Evolutionary conservation across 306 rosid species (phyloP).

Genomic region (Alnus glutinosa): DNA sequence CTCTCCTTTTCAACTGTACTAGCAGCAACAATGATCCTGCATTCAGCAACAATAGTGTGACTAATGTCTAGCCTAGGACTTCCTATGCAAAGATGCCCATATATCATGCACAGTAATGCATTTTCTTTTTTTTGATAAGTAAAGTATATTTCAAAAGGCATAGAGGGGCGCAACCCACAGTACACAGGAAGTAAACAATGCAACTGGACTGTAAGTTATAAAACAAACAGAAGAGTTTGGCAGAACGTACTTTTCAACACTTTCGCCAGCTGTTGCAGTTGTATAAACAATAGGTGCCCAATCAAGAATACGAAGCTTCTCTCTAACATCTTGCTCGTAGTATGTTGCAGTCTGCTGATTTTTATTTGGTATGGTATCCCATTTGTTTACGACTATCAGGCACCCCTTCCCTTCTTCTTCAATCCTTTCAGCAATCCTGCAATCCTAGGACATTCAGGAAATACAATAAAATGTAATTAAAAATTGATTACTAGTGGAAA

Average conservation of each 20-base stretch:
- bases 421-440: constrained; percentile 91
- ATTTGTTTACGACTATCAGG: constrained; percentile 90
- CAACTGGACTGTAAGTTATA: constrained; percentile 19
- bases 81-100: not conserved
- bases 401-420: constrained; percentile 94
- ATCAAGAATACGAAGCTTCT: constrained; percentile 75
- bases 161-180: no score
- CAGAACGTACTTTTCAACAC: constrained; percentile 79
- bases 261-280: constrained; percentile 83
- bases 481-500: not conserved
- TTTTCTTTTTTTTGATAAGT: not conserved
- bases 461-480: constrained; percentile 2
- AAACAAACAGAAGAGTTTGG: not conserved
- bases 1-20: constrained; percentile 88
- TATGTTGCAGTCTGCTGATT: constrained; percentile 84
- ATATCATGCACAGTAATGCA: not conserved
- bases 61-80: not conserved
- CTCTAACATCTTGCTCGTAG: constrained; percentile 92
- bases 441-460: constrained; percentile 61
- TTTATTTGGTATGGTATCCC: constrained; percentile 96
- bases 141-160: no score
- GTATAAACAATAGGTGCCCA: constrained; percentile 97
- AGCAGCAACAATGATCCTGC: constrained; percentile 85
- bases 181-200: not conserved
- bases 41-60: constrained; percentile 30